phyloP scores from a whole-genome alignment of 768 basidiomycete genomes.

The Lactarius deliciosus region DNA sequence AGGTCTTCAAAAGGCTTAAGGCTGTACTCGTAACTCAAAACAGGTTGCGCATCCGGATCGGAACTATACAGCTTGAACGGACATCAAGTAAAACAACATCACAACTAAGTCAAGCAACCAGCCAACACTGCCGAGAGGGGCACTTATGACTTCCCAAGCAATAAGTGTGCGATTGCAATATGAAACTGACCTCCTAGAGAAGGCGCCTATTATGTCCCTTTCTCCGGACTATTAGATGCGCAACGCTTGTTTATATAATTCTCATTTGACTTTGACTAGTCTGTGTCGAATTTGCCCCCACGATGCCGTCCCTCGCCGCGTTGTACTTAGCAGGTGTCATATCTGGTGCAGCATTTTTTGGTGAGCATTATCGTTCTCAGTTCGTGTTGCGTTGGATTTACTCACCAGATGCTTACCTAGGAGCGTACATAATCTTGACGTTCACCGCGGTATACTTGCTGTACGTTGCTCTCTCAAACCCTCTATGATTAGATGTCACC shows the following conservation, averaged over 20 bases:
- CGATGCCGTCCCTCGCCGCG: conserved; percentile 12
- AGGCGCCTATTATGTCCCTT: conserved; percentile 6
- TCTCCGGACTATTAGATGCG: not conserved
- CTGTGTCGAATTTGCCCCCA: not conserved
- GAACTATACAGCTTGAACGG: not conserved
- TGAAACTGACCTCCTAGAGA: not conserved
- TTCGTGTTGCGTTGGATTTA: not conserved
- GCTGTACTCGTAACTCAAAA: not conserved
- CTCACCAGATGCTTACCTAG: conserved; percentile 4
- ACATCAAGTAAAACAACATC: conserved; percentile 7
- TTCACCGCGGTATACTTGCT: conserved; percentile 19
- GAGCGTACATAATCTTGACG: conserved; percentile 14
- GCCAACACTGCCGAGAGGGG: not conserved
- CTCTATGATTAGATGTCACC: not conserved
- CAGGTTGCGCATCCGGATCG: not conserved
- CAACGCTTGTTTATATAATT: conserved; percentile 7
- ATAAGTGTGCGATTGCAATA: not conserved
- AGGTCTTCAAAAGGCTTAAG: not conserved
- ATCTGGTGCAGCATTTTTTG: conserved; percentile 11
- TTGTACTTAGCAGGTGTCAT: conserved; percentile 9
- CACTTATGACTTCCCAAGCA: not conserved
- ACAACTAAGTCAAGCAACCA: not conserved
- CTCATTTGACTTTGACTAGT: no score
- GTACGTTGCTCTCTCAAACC: conserved; percentile 7
- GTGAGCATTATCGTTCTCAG: conserved; percentile 7